Percentiles rank a stretch among this genome's conserved stretches.
phyloP scores from a whole-genome alignment of 2,329 filamentous ascomycete species.

The Claviceps spartinae region DNA sequence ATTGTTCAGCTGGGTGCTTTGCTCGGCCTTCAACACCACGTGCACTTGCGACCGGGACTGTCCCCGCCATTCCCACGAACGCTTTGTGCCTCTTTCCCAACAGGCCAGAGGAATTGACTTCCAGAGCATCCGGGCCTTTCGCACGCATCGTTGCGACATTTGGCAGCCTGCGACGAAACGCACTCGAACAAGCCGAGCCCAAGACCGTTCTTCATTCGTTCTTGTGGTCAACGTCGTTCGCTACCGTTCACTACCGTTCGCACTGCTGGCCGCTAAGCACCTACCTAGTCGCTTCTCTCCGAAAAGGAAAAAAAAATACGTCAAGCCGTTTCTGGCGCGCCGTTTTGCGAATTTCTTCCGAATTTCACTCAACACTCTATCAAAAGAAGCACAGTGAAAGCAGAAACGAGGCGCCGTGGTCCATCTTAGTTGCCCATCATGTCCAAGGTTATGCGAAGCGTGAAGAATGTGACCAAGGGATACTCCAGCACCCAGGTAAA shows the following conservation, averaged over 20 bases:
- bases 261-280: not conserved
- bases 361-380: not conserved
- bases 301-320: not conserved
- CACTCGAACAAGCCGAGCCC: not conserved
- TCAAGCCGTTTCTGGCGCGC: not conserved
- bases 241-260: not conserved
- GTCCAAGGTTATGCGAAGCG: conserved; percentile 94
- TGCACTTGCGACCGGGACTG: conserved; percentile 3
- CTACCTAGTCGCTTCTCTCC: not conserved
- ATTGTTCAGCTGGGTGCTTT: not conserved
- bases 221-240: not conserved
- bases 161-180: not conserved
- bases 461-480: conserved; percentile 99
- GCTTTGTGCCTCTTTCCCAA: not conserved
- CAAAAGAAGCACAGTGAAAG: not conserved
- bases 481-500: conserved; percentile 96
- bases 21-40: not conserved
- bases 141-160: not conserved
- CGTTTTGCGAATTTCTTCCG: not conserved
- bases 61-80: not conserved
- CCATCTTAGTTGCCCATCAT: conserved; percentile 38
- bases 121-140: not conserved
- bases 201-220: not conserved
- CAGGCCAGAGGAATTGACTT: not conserved
- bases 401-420: conserved; percentile 1